Conservation (phyloP, 371 early-diverging fungal genomes). For the Polyrhizophydium stewartii region DNA sequence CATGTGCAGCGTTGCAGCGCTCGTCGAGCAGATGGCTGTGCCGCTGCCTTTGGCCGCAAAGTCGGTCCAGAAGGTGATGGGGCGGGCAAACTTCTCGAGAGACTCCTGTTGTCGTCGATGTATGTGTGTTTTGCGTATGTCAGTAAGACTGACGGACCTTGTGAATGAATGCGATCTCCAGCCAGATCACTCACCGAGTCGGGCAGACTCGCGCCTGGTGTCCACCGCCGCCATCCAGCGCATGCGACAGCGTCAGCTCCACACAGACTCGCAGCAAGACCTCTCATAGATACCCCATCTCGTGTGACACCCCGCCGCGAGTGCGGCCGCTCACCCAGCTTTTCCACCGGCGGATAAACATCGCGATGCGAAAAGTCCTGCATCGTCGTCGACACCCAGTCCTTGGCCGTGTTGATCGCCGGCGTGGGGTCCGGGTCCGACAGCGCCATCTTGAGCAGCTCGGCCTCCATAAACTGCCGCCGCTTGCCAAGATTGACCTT, state of each 20-base stretch:
- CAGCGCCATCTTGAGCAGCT: conserved; percentile 33
- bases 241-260: too few species aligned
- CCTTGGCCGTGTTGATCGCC: background rate
- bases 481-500: conserved; percentile 16
- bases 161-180: too few species aligned
- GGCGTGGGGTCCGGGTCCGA: background rate
- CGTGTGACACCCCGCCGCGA: too few species aligned
- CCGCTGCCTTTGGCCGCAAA: conserved; percentile 27
- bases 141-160: too few species aligned
- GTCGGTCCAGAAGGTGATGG: conserved; percentile 47
- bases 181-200: too few species aligned
- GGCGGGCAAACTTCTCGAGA: conserved; percentile 16
- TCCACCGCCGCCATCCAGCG: too few species aligned
- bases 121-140: too few species aligned
- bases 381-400: conserved; percentile 24
- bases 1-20: background rate
- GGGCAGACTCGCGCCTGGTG: too few species aligned
- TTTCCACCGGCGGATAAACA: background rate
- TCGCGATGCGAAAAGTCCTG: conserved; percentile 27
- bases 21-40: conserved; percentile 10
- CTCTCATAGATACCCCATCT: too few species aligned
- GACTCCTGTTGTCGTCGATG: too few species aligned
- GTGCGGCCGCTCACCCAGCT: background rate
- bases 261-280: too few species aligned
- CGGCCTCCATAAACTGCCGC: conserved; percentile 27